Percentiles rank a stretch among this genome's conserved stretches.
These are phyloP conservation scores for Teratosphaeria pseudoeucalypti DNA, from an alignment of 2,329 filamentous ascomycete genomes.

Conservation along the genomic window DNA sequence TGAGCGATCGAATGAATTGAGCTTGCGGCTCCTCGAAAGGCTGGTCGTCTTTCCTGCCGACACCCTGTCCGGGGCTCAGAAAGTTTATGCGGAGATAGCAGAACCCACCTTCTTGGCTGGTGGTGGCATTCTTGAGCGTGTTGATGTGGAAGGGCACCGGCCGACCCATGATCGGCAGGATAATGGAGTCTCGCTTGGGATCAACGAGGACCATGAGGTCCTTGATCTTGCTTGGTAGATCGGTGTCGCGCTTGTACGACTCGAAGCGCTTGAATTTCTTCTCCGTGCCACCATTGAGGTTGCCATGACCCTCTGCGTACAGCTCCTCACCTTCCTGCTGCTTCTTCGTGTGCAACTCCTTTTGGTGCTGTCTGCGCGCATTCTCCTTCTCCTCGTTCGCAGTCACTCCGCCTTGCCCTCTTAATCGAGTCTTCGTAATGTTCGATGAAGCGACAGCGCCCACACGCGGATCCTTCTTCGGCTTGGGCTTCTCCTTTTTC, in stretches of 20 bases:
- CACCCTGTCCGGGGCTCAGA: slow-evolving; percentile 90
- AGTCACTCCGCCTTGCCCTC: slow-evolving; percentile 80
- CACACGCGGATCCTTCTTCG: slow-evolving; percentile 72
- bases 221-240: slow-evolving; percentile 71
- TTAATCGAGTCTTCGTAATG: slow-evolving; percentile 84
- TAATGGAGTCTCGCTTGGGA: slow-evolving; percentile 76
- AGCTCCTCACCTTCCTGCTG: slow-evolving; percentile 76
- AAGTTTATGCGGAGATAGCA: slow-evolving; percentile 95
- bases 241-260: slow-evolving; percentile 96
- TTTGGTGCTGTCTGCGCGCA: slow-evolving; percentile 81
- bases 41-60: slow-evolving; percentile 92
- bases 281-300: slow-evolving; percentile 78
- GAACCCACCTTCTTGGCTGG: slow-evolving; percentile 91
- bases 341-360: slow-evolving; percentile 77
- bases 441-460: slow-evolving; percentile 89
- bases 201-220: slow-evolving; percentile 87
- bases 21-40: slow-evolving; percentile 94
- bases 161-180: slow-evolving; percentile 93
- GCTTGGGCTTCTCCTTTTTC: slow-evolving; percentile 70
- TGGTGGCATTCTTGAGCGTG: slow-evolving; percentile 98
- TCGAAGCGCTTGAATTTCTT: slow-evolving; percentile 99
- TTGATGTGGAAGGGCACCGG: slow-evolving; percentile 96
- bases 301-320: slow-evolving; percentile 76
- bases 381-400: slow-evolving; percentile 84
- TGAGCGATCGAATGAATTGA: slow-evolving; percentile 91